Evolutionary conservation across 352 stramenopile species (phyloP).

Genomic region (Phytophthora boehmeriae): DNA sequence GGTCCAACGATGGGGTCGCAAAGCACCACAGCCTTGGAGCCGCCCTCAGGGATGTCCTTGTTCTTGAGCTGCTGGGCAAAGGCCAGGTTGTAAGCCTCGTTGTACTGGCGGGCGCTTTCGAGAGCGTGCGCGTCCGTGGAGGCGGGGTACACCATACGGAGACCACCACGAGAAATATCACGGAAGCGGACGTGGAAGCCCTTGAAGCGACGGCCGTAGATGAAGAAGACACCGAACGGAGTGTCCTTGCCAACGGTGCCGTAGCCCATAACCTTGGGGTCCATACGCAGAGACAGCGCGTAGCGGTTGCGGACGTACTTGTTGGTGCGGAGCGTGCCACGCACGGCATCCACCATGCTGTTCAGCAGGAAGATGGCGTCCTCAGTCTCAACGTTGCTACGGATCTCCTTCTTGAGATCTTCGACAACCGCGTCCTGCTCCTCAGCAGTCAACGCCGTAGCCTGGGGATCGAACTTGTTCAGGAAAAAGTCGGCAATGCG

Average conservation of each 20-base stretch:
- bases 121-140: constrained; percentile 62
- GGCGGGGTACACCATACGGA: constrained; percentile 81
- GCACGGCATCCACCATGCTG: constrained; percentile 78
- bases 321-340: constrained; percentile 80
- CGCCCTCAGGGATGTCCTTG: constrained; percentile 88
- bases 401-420: constrained; percentile 76
- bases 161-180: constrained; percentile 79
- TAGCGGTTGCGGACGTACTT: constrained; percentile 84
- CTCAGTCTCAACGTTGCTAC: constrained; percentile 73
- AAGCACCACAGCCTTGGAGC: constrained; percentile 84
- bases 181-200: constrained; percentile 88
- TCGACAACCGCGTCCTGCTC: constrained; percentile 51
- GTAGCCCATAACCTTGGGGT: constrained; percentile 83
- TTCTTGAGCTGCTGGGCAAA: constrained; percentile 90
- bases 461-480: constrained; percentile 79
- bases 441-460: constrained; percentile 39
- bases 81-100: constrained; percentile 86
- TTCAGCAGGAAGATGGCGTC: constrained; percentile 80
- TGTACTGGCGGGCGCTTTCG: constrained; percentile 79
- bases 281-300: constrained; percentile 77
- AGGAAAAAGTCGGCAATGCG: constrained; percentile 96
- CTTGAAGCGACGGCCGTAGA: constrained; percentile 96
- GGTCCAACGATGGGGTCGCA: constrained; percentile 78
- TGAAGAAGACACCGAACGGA: constrained; percentile 97
- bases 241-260: constrained; percentile 86